A percentile compares a stretch with the other conserved stretches of the same genome.
These are phyloP conservation scores for Fistulinella prunicolor DNA, from an alignment of 768 basidiomycete species.

Conservation along the genomic window DNA sequence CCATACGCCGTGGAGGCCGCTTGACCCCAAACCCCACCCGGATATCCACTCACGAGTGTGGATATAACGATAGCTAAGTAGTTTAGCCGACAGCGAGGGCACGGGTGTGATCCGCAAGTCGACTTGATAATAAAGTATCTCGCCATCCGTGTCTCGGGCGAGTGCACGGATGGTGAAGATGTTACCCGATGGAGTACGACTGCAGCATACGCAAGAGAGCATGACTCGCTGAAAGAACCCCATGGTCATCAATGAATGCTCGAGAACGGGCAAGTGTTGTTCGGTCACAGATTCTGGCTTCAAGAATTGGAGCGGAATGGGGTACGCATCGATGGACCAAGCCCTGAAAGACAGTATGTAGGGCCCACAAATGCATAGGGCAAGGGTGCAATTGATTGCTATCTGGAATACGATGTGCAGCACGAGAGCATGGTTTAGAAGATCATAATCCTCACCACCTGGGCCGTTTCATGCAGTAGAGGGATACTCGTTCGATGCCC, in stretches of 20 bases:
- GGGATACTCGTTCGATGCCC: slow-evolving; percentile 3
- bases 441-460: slow-evolving; percentile 30
- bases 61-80: neutral
- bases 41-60: neutral
- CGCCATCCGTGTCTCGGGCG: slow-evolving; percentile 35
- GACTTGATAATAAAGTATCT: slow-evolving; percentile 44
- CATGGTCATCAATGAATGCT: slow-evolving; percentile 13
- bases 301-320: no score
- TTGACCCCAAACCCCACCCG: slow-evolving; percentile 6
- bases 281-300: neutral
- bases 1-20: slow-evolving; percentile 11
- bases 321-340: slow-evolving; percentile 45
- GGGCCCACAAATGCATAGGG: slow-evolving; percentile 42
- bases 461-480: slow-evolving; percentile 22
- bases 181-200: slow-evolving; percentile 32
- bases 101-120: slow-evolving; percentile 22
- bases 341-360: slow-evolving; percentile 50
- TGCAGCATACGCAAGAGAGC: slow-evolving; percentile 36
- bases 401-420: slow-evolving; percentile 17
- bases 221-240: slow-evolving; percentile 37
- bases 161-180: slow-evolving; percentile 37
- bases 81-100: slow-evolving; percentile 36
- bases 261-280: slow-evolving; percentile 14
- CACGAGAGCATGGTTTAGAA: neutral
- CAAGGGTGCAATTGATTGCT: slow-evolving; percentile 34